Evolutionary conservation across 768 basidiomycete genomes (phyloP).

Genomic region (Xerocomellus intermedius): DNA sequence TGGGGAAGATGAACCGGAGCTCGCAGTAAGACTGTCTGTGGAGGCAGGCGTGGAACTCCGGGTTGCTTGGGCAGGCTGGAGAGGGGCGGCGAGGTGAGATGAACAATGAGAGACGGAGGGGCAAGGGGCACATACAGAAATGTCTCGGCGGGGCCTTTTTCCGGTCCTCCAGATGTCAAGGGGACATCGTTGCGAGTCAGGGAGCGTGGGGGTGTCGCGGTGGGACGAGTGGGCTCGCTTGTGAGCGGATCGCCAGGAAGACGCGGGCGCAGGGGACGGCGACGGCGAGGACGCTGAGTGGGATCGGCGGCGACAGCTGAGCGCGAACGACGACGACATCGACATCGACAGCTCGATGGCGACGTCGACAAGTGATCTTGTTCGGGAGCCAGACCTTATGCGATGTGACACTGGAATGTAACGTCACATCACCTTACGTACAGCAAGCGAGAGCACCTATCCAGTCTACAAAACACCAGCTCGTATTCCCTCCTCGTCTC

Average conservation of each 20-base stretch:
- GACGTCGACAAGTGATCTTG: slow-evolving; percentile 11
- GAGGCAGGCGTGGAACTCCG: slow-evolving; percentile 32
- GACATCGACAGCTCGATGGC: slow-evolving; percentile 11
- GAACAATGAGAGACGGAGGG: not conserved
- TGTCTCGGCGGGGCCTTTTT: slow-evolving; percentile 52
- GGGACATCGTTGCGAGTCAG: slow-evolving; percentile 48
- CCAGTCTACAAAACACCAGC: slow-evolving; percentile 21
- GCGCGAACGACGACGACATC: slow-evolving; percentile 37
- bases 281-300: slow-evolving; percentile 46
- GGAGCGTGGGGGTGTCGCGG: slow-evolving; percentile 33
- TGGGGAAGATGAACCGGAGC: slow-evolving; percentile 27
- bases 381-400: slow-evolving; percentile 16
- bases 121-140: slow-evolving; percentile 38
- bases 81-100: not conserved
- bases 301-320: slow-evolving; percentile 49
- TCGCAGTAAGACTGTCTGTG: slow-evolving; percentile 27
- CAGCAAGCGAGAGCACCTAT: slow-evolving; percentile 17
- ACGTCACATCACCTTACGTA: slow-evolving; percentile 27
- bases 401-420: slow-evolving; percentile 15
- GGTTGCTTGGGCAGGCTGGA: slow-evolving; percentile 20
- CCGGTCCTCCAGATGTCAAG: slow-evolving; percentile 52
- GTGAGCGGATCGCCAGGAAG: slow-evolving; percentile 41
- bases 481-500: slow-evolving; percentile 8
- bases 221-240: slow-evolving; percentile 51
- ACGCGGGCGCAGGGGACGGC: slow-evolving; percentile 35